phyloP scores from a whole-genome alignment of 2,329 filamentous ascomycete genomes.

The Sarocladium brachiariae region DNA sequence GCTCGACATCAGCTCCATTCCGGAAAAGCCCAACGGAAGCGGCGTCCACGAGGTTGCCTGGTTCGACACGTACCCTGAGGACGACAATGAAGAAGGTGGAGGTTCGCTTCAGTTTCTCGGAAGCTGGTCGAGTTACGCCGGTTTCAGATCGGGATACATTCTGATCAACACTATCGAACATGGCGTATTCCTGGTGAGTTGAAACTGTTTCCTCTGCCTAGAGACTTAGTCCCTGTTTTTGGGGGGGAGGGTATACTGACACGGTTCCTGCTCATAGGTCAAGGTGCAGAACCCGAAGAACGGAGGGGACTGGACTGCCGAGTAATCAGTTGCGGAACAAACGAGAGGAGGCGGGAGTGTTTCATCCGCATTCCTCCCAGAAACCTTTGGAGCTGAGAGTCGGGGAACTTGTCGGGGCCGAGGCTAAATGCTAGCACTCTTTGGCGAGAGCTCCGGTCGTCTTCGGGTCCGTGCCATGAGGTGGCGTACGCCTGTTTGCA shows the following conservation, averaged over 20 bases:
- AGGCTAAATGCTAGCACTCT: too few species aligned
- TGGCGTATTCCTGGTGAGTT: conserved; percentile 38
- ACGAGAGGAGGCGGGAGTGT: not conserved
- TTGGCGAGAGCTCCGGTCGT: too few species aligned
- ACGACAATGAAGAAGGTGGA: conserved; percentile 32
- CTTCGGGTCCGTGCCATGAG: too few species aligned
- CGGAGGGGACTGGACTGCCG: conserved; percentile 9
- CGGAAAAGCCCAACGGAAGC: conserved; percentile 35
- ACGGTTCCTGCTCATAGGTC: not conserved
- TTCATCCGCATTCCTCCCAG: not conserved
- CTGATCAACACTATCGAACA: conserved; percentile 47
- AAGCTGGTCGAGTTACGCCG: conserved; percentile 42
- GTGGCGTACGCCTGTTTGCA: too few species aligned
- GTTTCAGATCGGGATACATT: conserved; percentile 41
- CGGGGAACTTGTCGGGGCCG: too few species aligned
- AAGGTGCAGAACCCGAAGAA: conserved; percentile 8
- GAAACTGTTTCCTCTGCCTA: too few species aligned
- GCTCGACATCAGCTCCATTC: conserved; percentile 29
- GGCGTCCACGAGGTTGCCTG: conserved; percentile 39
- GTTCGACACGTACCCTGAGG: conserved; percentile 46
- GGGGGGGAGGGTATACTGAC: not conserved
- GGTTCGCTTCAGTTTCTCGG: conserved; percentile 34
- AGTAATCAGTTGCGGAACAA: not conserved
- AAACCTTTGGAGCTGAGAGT: too few species aligned
- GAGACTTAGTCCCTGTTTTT: not conserved